Base-by-base conservation (phyloP, 176 grass and related monocot species). In the Oryza rufipogon region DNA sequence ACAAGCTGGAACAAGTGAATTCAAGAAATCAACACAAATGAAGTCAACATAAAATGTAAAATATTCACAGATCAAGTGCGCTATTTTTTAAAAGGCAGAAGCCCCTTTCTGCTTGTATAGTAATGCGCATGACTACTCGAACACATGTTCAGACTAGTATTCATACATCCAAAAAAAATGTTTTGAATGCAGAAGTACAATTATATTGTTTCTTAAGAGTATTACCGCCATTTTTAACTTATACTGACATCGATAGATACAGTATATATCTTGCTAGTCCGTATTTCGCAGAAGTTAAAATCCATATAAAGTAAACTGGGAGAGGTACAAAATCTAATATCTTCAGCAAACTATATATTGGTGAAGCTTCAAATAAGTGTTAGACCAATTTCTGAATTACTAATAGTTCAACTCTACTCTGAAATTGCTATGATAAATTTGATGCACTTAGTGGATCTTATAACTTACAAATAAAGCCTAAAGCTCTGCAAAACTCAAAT, bases 1-100 rank as follows among this genome's bases (percentile, higher is more conserved):
- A 98, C 89, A 61, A 98, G 91, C 96, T 95, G 90, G 85, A 78
- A 91, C 52, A 86, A 63, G 22, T 81, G 47, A 66, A 58, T 22
- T 63, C 15, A 72, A 66, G 9, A 19, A 73, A 75, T 25, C 17
- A 84, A 63, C 11, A 82, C 14, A 6, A 54, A 73, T 45, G 25
- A 79, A 72, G 86, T 20, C n/a, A 82, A 88, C 68, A 78, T 47
- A 61, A 75, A 74, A 86, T 48, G 60, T 46, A 81, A 76, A 83
- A 47, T 39, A 71, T 45, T 61, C 11, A 78, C 23, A 16, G 34
- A 49, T 6, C 19, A 41, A 20, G 10, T 77, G 16, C 5, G 1
- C 4, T 11, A 4, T 41, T 77, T 49, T 60, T 64, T 49, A n/a
- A 12, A 70, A 44, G 38, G 51, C 52, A 76, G 5, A 2, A 75